Evolutionary conservation across 805 yeast species (phyloP).

Genomic region (Candida manassasensis): DNA sequence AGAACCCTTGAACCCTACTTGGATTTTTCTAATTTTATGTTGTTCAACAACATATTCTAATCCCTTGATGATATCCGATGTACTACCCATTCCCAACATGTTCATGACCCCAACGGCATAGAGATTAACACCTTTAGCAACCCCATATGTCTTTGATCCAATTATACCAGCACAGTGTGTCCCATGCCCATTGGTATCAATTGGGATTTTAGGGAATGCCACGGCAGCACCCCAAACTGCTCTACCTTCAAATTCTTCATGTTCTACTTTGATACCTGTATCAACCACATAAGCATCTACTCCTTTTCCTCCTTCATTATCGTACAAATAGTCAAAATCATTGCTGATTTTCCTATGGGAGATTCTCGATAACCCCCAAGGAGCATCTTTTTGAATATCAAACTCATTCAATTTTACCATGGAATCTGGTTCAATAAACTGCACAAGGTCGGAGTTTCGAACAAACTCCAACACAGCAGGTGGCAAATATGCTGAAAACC

Average conservation of each 20-base stretch:
- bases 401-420: conserved; percentile 25
- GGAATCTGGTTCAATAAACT: conserved; percentile 40
- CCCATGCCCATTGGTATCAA: conserved; percentile 79
- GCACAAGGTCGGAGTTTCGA: conserved; percentile 11
- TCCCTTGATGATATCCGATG: conserved; percentile 37
- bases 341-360: conserved; percentile 26
- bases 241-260: conserved; percentile 61
- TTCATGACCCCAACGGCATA: conserved; percentile 39
- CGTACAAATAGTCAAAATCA: conserved; percentile 26
- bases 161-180: conserved; percentile 89
- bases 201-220: conserved; percentile 27
- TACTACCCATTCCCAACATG: conserved; percentile 33
- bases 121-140: conserved; percentile 53
- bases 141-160: conserved; percentile 76
- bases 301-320: conserved; percentile 36
- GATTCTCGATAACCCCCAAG: conserved; percentile 36
- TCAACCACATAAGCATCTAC: conserved; percentile 77
- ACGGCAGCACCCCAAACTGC: conserved; percentile 45
- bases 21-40: conserved; percentile 24
- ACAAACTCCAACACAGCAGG: conserved; percentile 10
- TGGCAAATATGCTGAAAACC: conserved; percentile 76
- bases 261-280: conserved; percentile 63
- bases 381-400: conserved; percentile 31
- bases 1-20: conserved; percentile 51
- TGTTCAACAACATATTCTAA: conserved; percentile 34